These are phyloP conservation scores for Fusarium sp. DNA, from an alignment of 2,329 filamentous ascomycete genomes.

Conservation along the genomic window DNA sequence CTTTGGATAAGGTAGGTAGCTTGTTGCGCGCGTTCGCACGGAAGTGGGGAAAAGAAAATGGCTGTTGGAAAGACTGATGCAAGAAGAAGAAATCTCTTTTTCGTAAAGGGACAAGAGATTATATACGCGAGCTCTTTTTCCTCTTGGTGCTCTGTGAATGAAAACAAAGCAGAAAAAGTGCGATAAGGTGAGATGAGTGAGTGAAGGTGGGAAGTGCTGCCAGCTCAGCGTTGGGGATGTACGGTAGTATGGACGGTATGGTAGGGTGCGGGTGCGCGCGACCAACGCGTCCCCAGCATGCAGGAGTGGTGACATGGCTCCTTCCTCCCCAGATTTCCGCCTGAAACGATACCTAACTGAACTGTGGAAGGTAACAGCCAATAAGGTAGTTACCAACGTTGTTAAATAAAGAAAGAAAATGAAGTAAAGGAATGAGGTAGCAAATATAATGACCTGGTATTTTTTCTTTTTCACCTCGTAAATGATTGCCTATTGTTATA, in stretches of 20 bases:
- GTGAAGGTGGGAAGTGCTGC: conserved; percentile 21
- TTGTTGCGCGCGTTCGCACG: conserved; percentile 4
- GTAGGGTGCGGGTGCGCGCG: conserved; percentile 27
- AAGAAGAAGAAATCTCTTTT: background rate
- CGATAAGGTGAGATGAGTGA: conserved; percentile 30
- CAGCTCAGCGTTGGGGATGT: conserved; percentile 9
- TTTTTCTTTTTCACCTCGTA: background rate
- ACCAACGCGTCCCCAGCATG: conserved; percentile 36
- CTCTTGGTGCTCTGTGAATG: conserved; percentile 5
- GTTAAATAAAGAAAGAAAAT: background rate
- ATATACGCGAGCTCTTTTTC: background rate
- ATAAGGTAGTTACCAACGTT: background rate
- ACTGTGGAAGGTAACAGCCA: background rate
- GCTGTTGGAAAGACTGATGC: background rate
- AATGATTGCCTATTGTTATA: background rate
- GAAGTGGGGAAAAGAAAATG: background rate
- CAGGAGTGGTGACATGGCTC: conserved; percentile 9
- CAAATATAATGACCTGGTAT: background rate
- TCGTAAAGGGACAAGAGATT: background rate
- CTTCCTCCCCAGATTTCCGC: background rate
- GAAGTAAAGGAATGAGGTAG: background rate
- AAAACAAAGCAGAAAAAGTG: conserved; percentile 24
- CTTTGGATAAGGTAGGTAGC: background rate
- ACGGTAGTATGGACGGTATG: conserved; percentile 17
- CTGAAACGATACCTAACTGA: background rate